Evolutionary conservation across 495 filamentous ascomycete species (phyloP), one percentile per base, ranked within the genome.

Genomic region (Glonium stellatum): DNA sequence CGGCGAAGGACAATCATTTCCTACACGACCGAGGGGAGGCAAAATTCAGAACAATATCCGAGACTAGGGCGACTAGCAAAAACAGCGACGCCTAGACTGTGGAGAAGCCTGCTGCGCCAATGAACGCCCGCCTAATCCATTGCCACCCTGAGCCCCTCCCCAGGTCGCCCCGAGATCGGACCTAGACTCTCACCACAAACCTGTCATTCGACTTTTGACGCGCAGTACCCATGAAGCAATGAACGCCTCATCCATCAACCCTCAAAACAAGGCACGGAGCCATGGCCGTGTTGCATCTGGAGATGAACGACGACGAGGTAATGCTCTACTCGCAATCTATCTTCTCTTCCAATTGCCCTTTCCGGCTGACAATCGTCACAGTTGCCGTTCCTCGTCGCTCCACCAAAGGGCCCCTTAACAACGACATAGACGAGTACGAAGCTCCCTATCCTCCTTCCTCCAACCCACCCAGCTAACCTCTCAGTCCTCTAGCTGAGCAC

Each of bases 401-500:
- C 12, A 71, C 69, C 4, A 69, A 37, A 66, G 72, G 70, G 0
- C 72, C 72, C 12, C 65, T 74, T 12, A 69, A 72, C 41, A 60
- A 39, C 23, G 57, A 63, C 49, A 44, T 57, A 48, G 66, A 71
- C 58, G 69, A 70, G 71, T 73, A 70, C 25, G 58, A 44, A n/a
- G 18, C 19, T 37, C 52, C 21, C 19, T 22, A 22, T 1, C 37
- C 4, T 11, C 18, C 39, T 25, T 53, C 46, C 37, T 57, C 54
- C 44, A 54, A 46, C 49, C 12, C 34, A 55, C 12, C 35, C 42
- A 47, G 37, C 55, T 44, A 25, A 57, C 54, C 60, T n/a, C 54
- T n/a, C 53, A 65, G 62, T 42, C 62, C 62, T 1, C 58, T 61
- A 22, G 42, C 53, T 35, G 58, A 36, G 36, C 47, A 21, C 27